These are phyloP conservation scores for Aciculoconidium aculeatum DNA, from an alignment of 805 yeast genomes.

Conservation along the genomic window DNA sequence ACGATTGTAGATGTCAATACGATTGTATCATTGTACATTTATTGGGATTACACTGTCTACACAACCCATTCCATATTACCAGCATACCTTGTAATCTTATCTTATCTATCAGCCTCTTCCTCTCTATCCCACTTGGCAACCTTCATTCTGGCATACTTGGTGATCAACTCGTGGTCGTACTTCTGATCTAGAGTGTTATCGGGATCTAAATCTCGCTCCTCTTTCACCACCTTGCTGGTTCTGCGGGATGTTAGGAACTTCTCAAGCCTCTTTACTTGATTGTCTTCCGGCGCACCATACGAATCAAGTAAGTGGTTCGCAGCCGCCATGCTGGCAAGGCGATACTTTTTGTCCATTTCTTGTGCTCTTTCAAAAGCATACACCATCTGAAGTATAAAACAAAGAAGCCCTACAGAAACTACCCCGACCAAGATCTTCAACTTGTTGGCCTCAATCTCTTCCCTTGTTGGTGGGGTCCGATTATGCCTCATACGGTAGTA, in stretches of 20 bases:
- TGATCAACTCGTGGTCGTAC: conserved; percentile 26
- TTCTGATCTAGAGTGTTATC: conserved; percentile 11
- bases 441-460: conserved; percentile 36
- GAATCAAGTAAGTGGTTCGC: no score
- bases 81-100: background rate
- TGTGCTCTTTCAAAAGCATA: conserved; percentile 32
- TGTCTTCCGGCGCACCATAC: conserved; percentile 9
- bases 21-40: no score
- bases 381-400: conserved; percentile 37
- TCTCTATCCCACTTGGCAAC: conserved; percentile 14
- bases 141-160: conserved; percentile 27
- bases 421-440: conserved; percentile 38
- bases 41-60: no score
- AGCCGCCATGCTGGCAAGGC: no score
- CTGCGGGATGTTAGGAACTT: conserved; percentile 30
- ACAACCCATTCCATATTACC: conserved; percentile 2
- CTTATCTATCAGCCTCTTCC: background rate
- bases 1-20: no score
- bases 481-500: conserved; percentile 40
- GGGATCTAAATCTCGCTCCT: conserved; percentile 9
- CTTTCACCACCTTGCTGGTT: conserved; percentile 16
- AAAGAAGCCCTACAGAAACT: conserved; percentile 30
- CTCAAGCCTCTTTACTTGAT: conserved; percentile 27
- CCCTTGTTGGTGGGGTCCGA: conserved; percentile 34
- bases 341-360: conserved; percentile 21